Evolutionary conservation across 1,139 yeast genomes (phyloP).

Genomic region (Suhomyces kunorum): DNA sequence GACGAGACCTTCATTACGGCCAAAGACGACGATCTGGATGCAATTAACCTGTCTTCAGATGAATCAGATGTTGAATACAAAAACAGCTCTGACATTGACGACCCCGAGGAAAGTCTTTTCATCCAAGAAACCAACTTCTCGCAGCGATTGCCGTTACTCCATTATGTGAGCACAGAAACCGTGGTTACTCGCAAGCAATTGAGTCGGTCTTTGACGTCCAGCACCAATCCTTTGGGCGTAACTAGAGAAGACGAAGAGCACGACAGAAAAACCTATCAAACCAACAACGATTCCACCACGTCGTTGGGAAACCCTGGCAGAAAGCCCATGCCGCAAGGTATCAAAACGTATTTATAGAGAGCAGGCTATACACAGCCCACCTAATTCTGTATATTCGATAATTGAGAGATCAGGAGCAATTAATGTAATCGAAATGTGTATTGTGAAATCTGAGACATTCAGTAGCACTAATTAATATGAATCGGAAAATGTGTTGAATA

Average conservation of each 20-base stretch:
- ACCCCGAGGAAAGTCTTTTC: slow-evolving; percentile 8
- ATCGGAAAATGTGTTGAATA: no score
- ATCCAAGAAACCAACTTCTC: slow-evolving; percentile 28
- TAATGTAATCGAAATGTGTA: no score
- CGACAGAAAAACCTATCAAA: slow-evolving; percentile 5
- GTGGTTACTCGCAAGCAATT: slow-evolving; percentile 15
- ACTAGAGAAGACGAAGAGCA: slow-evolving; percentile 10
- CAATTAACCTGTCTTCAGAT: not conserved
- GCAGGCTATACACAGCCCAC: not conserved
- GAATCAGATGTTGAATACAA: slow-evolving; percentile 4
- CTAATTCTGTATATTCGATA: not conserved
- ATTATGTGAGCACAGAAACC: slow-evolving; percentile 30
- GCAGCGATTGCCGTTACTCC: slow-evolving; percentile 36
- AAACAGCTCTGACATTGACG: slow-evolving; percentile 4
- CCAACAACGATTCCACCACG: slow-evolving; percentile 6
- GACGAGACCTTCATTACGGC: not conserved
- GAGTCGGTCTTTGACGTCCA: slow-evolving; percentile 4
- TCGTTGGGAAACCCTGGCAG: slow-evolving; percentile 7
- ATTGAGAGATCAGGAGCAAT: not conserved
- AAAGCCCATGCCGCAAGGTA: slow-evolving; percentile 6
- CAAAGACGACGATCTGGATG: not conserved
- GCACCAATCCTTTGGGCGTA: slow-evolving; percentile 11
- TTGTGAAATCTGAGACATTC: no score
- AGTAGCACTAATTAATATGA: no score
- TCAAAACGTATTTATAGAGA: slow-evolving; percentile 9